Conservation (phyloP, 208 protist species). For the Tritrichomonas foetus region DNA sequence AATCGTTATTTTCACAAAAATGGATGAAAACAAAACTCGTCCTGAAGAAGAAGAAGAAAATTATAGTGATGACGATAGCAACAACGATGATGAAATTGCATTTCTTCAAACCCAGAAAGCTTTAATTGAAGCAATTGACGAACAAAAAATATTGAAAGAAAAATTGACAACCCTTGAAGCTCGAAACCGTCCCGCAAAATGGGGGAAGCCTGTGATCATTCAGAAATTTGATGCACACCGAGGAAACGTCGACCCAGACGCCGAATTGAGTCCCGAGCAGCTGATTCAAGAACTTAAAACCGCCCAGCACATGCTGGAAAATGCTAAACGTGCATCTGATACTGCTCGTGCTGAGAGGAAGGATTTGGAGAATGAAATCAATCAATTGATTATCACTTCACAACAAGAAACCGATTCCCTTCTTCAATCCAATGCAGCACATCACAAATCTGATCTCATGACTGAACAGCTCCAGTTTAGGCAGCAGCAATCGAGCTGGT, state of each 20-base stretch:
- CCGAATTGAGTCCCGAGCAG: neutral
- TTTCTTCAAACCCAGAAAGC: constrained; percentile 29
- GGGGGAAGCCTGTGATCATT: neutral
- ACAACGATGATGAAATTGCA: neutral
- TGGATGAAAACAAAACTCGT: too few relatives aligned
- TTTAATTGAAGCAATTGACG: neutral
- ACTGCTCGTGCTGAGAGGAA: neutral
- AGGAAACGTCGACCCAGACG: neutral
- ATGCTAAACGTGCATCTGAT: constrained; percentile 27
- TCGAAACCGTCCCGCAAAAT: constrained; percentile 14
- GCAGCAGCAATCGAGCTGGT: neutral
- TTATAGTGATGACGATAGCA: too few relatives aligned
- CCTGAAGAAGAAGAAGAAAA: too few relatives aligned
- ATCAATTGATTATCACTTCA: neutral
- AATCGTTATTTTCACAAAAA: too few relatives aligned
- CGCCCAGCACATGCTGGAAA: constrained; percentile 18
- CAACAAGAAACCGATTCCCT: neutral
- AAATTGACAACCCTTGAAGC: neutral
- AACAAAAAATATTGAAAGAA: constrained; percentile 31
- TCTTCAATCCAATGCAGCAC: neutral
- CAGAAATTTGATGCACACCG: neutral
- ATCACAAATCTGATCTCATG: neutral
- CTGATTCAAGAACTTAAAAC: neutral
- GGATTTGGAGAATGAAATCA: neutral
- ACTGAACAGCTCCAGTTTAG: neutral